These are phyloP conservation scores for Candida railenensis DNA, from an alignment of 805 yeast species.

Conservation along the genomic window DNA sequence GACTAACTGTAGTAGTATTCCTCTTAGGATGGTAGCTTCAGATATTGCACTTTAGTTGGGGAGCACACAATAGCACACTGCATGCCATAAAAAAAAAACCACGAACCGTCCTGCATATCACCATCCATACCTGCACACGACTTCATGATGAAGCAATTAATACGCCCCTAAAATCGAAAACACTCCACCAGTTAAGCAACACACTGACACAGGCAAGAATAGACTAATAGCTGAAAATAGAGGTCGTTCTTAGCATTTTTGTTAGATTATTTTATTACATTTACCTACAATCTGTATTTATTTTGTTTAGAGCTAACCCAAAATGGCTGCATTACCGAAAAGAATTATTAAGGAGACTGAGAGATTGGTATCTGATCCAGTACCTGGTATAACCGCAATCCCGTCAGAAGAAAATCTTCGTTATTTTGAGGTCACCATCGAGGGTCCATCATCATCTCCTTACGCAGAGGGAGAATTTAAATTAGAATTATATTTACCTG, in stretches of 20 bases:
- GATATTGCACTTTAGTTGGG: no score
- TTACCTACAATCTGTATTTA: no score
- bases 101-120: background rate
- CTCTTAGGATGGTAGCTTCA: no score
- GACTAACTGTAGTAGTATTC: no score
- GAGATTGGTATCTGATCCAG: constrained; percentile 88
- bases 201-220: no score
- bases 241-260: no score
- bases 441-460: constrained; percentile 90
- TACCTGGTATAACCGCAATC: constrained; percentile 88
- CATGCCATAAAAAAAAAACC: no score
- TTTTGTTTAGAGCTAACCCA: no score
- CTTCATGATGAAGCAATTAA: background rate
- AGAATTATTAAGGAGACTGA: constrained; percentile 97
- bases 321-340: constrained; percentile 77
- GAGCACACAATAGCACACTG: no score
- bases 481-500: constrained; percentile 86
- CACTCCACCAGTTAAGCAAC: no score
- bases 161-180: background rate
- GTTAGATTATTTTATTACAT: no score
- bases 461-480: constrained; percentile 80
- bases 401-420: constrained; percentile 95
- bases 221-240: no score
- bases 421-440: constrained; percentile 87
- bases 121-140: background rate